A percentile compares a stretch with the other conserved stretches of the same genome.
Evolutionary conservation across 495 filamentous ascomycete genomes (phyloP).

Genomic region (Corynascus novoguineensis): DNA sequence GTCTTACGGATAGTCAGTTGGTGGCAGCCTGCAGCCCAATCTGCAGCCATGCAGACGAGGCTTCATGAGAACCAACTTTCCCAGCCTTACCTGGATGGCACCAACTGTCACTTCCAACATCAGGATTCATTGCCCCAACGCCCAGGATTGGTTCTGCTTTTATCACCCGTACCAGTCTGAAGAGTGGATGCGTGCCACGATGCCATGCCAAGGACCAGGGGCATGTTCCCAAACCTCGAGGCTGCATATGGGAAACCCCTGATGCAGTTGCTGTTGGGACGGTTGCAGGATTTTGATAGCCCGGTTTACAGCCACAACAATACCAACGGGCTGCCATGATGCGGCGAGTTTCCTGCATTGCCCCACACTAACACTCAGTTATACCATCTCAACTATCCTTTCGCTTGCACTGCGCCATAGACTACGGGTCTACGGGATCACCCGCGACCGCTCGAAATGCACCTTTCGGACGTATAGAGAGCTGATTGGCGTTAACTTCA

Average conservation of each 20-base stretch:
- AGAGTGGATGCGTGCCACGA: neutral
- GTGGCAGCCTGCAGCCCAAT: neutral
- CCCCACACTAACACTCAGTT: neutral
- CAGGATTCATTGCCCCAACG: neutral
- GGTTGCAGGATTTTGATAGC: neutral
- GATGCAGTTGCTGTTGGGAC: neutral
- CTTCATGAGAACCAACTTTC: neutral
- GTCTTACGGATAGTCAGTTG: neutral
- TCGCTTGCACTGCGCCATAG: too few species aligned
- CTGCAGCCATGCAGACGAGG: constrained; percentile 1
- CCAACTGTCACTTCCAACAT: neutral
- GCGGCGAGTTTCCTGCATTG: constrained; percentile 2
- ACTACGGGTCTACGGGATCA: neutral
- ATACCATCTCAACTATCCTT: neutral
- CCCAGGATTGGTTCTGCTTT: neutral
- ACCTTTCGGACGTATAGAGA: neutral
- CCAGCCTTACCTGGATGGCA: neutral
- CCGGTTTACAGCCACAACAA: neutral
- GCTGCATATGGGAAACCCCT: neutral
- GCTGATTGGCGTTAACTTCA: neutral
- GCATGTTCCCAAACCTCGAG: neutral
- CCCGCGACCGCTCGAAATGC: neutral
- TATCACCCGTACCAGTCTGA: neutral
- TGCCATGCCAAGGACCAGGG: neutral
- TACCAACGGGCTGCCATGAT: constrained; percentile 1